phyloP scores from a whole-genome alignment of 2,329 filamentous ascomycete genomes.

The Aspergillus jensenii region DNA sequence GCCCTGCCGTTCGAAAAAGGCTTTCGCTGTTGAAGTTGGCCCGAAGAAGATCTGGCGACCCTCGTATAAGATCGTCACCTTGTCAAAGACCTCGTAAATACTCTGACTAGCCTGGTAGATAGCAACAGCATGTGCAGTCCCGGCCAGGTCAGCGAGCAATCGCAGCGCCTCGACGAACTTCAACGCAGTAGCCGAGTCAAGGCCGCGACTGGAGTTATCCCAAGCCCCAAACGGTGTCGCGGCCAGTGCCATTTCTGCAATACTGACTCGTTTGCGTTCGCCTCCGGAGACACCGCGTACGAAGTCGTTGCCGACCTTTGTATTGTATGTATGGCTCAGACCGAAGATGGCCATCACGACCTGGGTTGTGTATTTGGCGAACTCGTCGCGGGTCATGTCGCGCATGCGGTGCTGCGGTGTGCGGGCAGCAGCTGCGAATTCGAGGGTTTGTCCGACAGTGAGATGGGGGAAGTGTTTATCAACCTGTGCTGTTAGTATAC shows the following conservation, averaged over 20 bases:
- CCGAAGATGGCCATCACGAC: slow-evolving; percentile 45
- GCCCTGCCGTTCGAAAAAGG: slow-evolving; percentile 67
- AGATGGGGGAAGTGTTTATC: slow-evolving; percentile 68
- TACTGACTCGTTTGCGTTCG: slow-evolving; percentile 59
- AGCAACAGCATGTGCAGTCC: slow-evolving; percentile 50
- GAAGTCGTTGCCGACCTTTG: slow-evolving; percentile 52
- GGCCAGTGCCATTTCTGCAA: slow-evolving; percentile 53
- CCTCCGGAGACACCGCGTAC: slow-evolving; percentile 61
- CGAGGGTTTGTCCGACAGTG: slow-evolving; percentile 70
- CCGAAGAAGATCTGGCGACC: slow-evolving; percentile 75
- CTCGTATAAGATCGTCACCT: slow-evolving; percentile 68
- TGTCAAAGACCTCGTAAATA: slow-evolving; percentile 61
- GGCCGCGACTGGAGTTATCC: slow-evolving; percentile 47
- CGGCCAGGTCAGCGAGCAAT: slow-evolving; percentile 45
- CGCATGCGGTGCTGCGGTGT: neutral
- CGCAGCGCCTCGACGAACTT: slow-evolving; percentile 53
- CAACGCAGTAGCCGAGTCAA: slow-evolving; percentile 53
- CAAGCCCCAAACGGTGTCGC: slow-evolving; percentile 44
- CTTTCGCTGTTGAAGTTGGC: slow-evolving; percentile 55
- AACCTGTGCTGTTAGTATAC: slow-evolving; percentile 50
- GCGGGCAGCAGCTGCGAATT: slow-evolving; percentile 61
- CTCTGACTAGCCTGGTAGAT: slow-evolving; percentile 51
- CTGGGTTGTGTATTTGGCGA: neutral
- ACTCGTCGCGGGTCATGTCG: neutral
- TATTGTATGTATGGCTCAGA: slow-evolving; percentile 48